These are phyloP conservation scores for Protomyces lactucae-debilis DNA, from an alignment of 1,139 yeast genomes.

Conservation along the genomic window DNA sequence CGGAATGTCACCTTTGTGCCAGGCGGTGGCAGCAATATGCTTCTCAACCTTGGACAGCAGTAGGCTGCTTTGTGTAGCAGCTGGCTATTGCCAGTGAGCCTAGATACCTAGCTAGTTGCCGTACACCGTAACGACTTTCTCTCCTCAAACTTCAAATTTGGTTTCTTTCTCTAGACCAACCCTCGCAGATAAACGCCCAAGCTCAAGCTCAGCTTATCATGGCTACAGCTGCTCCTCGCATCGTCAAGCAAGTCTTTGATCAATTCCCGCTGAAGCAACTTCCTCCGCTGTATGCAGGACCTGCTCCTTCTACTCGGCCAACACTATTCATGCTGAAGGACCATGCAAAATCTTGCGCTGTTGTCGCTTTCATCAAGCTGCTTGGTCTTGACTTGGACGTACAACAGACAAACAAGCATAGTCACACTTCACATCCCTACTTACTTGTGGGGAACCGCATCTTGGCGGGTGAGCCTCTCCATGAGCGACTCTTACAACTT, in stretches of 20 bases:
- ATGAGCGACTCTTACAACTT: background rate
- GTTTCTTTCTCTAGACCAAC: too few species aligned
- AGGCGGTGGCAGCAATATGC: conserved; percentile 27
- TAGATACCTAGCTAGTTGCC: too few species aligned
- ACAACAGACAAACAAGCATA: background rate
- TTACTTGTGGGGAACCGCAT: background rate
- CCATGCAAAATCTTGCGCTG: background rate
- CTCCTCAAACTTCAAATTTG: too few species aligned
- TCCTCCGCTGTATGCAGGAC: conserved; percentile 1
- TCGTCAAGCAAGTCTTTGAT: conserved; percentile 17
- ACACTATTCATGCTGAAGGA: background rate
- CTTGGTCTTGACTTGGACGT: background rate
- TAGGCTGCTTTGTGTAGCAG: background rate
- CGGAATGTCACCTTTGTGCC: conserved; percentile 93
- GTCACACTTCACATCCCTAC: background rate
- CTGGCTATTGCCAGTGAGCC: too few species aligned
- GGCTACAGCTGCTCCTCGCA: conserved; percentile 1
- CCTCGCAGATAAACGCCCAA: too few species aligned
- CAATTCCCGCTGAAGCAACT: conserved; percentile 6
- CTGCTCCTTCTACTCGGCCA: background rate
- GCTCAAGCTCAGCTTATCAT: background rate
- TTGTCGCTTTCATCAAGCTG: background rate
- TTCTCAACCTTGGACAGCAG: conserved; percentile 19
- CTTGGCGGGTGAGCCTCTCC: background rate
- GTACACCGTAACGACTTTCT: too few species aligned